These are phyloP conservation scores for Aspergillus piperis DNA, from an alignment of 2,329 filamentous ascomycete species.

Conservation along the genomic window DNA sequence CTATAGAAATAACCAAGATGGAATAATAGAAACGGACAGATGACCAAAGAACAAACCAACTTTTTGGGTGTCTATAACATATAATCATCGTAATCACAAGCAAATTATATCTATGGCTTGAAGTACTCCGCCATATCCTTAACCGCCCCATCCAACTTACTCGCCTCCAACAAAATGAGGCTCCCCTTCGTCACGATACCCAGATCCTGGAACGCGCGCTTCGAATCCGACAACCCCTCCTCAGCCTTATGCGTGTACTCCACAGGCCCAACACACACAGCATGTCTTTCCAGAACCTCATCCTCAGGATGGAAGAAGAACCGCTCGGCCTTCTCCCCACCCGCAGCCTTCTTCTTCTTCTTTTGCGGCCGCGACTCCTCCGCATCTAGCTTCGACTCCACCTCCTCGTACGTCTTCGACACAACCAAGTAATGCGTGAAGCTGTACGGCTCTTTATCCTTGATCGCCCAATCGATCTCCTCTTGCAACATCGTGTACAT, in stretches of 20 bases:
- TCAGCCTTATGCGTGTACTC: slow-evolving; percentile 76
- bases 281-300: slow-evolving; percentile 79
- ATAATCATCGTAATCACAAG: neutral
- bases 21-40: neutral
- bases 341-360: slow-evolving; percentile 63
- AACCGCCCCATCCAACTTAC: slow-evolving; percentile 73
- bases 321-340: slow-evolving; percentile 53
- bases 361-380: slow-evolving; percentile 63
- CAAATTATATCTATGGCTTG: slow-evolving; percentile 11
- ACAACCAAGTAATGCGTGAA: slow-evolving; percentile 92
- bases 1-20: neutral
- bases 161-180: slow-evolving; percentile 81
- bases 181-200: slow-evolving; percentile 83
- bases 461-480: slow-evolving; percentile 83
- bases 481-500: slow-evolving; percentile 94
- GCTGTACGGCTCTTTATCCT: slow-evolving; percentile 87
- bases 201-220: slow-evolving; percentile 90
- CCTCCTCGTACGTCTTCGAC: slow-evolving; percentile 89
- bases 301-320: slow-evolving; percentile 98
- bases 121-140: slow-evolving; percentile 76
- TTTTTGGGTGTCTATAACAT: slow-evolving; percentile 10
- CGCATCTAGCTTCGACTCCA: slow-evolving; percentile 75
- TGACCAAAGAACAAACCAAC: slow-evolving; percentile 7
- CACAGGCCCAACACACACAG: slow-evolving; percentile 68
- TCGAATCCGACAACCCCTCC: slow-evolving; percentile 82